Base-by-base conservation (phyloP, 331 rosid species). In the Prunus yedoensis region DNA sequence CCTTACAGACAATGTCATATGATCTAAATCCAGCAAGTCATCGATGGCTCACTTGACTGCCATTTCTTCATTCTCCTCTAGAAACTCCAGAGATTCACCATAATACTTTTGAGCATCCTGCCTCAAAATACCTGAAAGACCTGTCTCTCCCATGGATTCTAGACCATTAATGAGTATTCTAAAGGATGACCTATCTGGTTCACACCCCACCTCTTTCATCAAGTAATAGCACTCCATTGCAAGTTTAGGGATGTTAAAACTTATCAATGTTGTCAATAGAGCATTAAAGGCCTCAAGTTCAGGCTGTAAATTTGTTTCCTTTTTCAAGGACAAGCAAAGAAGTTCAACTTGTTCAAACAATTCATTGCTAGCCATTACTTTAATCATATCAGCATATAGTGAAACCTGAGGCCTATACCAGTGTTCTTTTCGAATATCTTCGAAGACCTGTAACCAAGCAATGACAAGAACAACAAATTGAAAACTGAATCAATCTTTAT, bases 341-440 rank as follows among this genome's bases (percentile, higher is more conserved):
- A 74, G 58, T 56, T 80, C 79, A 51, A 87, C 80, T 72, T 75
- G 64, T 14, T 82, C 83, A 35, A 77, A 46, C 68, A 84, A 77
- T 62, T 81, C 88, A 82, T 75, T 87, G 70, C 64, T 59, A 57
- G 83, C 88, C 50, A 72, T 65, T 45, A 82, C 80, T 50, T 47
- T 50, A 27, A 87, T 78, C 77, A 87, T 68, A 52, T 82, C 85
- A 73, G 82, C 75, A 74, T 84, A 87, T 43, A 84, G 54, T 13
- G 80, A 79, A 47, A 84, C 83, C 78, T 68, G 82, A 25, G 87
- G 88, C 84, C 78, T 87, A 53, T 87, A 82, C 88, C 88, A 80
- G 77, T 74, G 32, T 52, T 87, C 91, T 65, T 54, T 80, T 66
- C 82, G 80, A 50, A 87, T 71, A 46, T 84, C 87, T 47, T 87